Evolutionary conservation across 2,329 filamentous ascomycete genomes (phyloP), one percentile per base, ranked within the genome.

Genomic region (Sporothrix pallida): DNA sequence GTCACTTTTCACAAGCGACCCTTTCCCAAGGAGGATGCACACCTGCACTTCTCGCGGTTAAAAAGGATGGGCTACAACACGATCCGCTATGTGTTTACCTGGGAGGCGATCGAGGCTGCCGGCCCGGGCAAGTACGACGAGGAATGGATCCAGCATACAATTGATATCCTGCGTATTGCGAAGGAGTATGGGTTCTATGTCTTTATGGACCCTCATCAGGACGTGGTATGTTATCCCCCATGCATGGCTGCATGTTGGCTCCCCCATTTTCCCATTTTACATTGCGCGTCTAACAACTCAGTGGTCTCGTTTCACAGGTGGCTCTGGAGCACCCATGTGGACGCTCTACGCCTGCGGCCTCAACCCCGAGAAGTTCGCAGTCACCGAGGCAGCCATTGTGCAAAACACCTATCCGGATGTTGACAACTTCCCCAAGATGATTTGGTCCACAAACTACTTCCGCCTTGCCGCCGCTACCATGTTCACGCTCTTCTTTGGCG

Each of bases 151-250:
- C 87, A 93, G 77, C 94, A 97, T 81, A 99, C 96, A 0, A 94
- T 99, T 77, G 88, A 93, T 54, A 86, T 97, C 12, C 83, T 99
- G 78, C 88, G 94, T 73, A 86, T 94, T 76, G 95, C 95, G 52
- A 97, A 95, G 80, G 87, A 90, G 52, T 98, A 97, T 84, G 93
- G 93, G 42, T 98, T 99, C 81, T 97, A 97, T 79, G 87, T 99
- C 69, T 98, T 98, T 81, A 97, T 99, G 94, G 97, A 99, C 78
- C 95, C 97, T 23, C 96, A 99, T 81, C 96, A 99, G 86, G 96
- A 99, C 84, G 95, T 98, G 78, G 92, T 93, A 87, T 77, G 90
- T 88, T 17, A 5, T 31, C 13, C 10, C 17, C 58, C 15, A 67
- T 62, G 54, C 13, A 50, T 8, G 50, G 10, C 17, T n/a, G 13